phyloP scores from a whole-genome alignment of 768 basidiomycete genomes.

The Auricularia auricula-judae region DNA sequence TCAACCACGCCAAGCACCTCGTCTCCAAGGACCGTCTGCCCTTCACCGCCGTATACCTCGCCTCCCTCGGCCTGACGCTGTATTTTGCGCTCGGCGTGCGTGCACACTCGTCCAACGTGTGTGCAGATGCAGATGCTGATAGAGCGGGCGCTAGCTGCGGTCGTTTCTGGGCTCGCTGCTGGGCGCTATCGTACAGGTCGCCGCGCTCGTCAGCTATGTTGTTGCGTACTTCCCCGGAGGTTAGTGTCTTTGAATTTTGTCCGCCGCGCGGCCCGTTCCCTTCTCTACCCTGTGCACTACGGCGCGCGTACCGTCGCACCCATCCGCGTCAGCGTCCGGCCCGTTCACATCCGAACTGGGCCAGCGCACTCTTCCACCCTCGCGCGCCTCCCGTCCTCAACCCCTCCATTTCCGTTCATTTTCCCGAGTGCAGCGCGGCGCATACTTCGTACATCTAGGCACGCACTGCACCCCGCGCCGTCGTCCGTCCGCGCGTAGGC shows the following conservation, averaged over 20 bases:
- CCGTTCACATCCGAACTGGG: too few species aligned
- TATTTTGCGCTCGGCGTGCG: constrained; percentile 86
- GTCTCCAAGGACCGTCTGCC: constrained; percentile 73
- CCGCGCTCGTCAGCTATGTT: constrained; percentile 80
- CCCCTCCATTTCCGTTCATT: too few species aligned
- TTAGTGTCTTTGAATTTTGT: neutral
- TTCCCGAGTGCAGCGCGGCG: too few species aligned
- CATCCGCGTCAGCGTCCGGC: too few species aligned
- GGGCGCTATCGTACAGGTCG: constrained; percentile 77
- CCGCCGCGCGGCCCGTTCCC: neutral
- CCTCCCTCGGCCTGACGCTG: constrained; percentile 73
- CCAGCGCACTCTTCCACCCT: too few species aligned
- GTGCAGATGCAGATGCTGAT: neutral
- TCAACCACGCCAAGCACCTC: constrained; percentile 59
- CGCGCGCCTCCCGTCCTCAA: too few species aligned
- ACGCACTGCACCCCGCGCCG: too few species aligned
- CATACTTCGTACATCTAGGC: too few species aligned
- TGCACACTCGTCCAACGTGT: constrained; percentile 4
- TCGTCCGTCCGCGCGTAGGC: too few species aligned
- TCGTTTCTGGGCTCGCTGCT: constrained; percentile 44
- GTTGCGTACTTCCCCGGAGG: constrained; percentile 93
- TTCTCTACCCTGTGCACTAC: too few species aligned
- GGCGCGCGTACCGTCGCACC: too few species aligned
- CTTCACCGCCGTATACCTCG: constrained; percentile 75
- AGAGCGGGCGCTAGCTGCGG: neutral